Conservation (phyloP, 2,329 filamentous ascomycete species). For the Amylocarpus encephaloides region DNA sequence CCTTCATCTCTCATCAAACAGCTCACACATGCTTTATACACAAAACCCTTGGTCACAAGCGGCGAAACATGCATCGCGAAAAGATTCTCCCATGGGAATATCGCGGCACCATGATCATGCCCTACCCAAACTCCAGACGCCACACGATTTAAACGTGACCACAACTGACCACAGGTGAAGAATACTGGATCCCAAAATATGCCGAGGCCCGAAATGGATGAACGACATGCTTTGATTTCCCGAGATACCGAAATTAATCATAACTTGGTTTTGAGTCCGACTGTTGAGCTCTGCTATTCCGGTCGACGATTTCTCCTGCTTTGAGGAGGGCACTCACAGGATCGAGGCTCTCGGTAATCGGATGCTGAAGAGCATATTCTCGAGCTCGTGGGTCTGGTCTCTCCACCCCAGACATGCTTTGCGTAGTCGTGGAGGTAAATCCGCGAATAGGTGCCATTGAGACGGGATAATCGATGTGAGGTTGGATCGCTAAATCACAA, state of each 20-base stretch:
- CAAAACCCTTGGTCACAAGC: too few relatives aligned
- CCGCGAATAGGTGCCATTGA: conserved; percentile 23
- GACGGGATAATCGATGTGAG: conserved; percentile 2
- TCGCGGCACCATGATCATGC: neutral
- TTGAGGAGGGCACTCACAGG: conserved; percentile 53
- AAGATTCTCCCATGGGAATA: neutral
- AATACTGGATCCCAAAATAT: neutral
- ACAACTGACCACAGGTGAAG: neutral
- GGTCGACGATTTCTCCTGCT: conserved; percentile 54
- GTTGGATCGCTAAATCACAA: conserved; percentile 1
- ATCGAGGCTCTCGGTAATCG: conserved; percentile 38
- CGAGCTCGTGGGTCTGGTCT: conserved; percentile 14
- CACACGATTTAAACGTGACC: neutral
- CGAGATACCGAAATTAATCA: neutral
- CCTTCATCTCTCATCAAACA: too few relatives aligned
- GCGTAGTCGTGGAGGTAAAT: conserved; percentile 11
- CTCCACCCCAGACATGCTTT: conserved; percentile 9
- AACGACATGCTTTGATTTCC: neutral
- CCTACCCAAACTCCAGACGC: neutral
- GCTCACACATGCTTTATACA: too few relatives aligned
- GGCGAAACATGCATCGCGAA: too few relatives aligned
- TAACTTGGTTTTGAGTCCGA: conserved; percentile 5
- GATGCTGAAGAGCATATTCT: conserved; percentile 18
- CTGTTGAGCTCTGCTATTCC: conserved; percentile 25
- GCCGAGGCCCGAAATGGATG: neutral